These are phyloP conservation scores for Pythium aristosporum DNA, from an alignment of 352 stramenopile species.

Conservation along the genomic window DNA sequence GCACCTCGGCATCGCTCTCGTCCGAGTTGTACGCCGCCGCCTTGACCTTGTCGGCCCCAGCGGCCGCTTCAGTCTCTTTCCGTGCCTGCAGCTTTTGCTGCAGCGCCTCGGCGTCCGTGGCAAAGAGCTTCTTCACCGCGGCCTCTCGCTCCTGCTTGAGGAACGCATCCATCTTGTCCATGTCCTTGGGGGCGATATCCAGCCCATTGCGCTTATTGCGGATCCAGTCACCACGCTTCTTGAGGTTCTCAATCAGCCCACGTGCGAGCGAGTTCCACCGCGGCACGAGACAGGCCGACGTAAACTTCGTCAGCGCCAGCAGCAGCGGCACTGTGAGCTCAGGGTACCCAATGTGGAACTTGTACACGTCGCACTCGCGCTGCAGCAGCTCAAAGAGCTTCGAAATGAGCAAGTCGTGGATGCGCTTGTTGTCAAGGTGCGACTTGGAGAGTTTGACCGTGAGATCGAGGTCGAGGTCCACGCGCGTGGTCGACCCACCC, in stretches of 20 bases:
- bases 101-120: constrained; percentile 56
- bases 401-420: constrained; percentile 91
- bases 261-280: constrained; percentile 78
- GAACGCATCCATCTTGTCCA: constrained; percentile 86
- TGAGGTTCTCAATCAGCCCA: constrained; percentile 63
- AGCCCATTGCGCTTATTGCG: constrained; percentile 90
- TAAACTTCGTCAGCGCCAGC: constrained; percentile 89
- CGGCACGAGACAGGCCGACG: constrained; percentile 68
- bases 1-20: constrained; percentile 36
- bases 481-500: constrained; percentile 29
- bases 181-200: constrained; percentile 84
- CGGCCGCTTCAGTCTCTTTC: too few relatives aligned
- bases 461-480: constrained; percentile 73
- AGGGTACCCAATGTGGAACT: constrained; percentile 94
- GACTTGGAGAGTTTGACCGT: constrained; percentile 93
- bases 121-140: constrained; percentile 86
- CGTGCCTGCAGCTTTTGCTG: constrained; percentile 63
- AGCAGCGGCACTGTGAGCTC: constrained; percentile 91
- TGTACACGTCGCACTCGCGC: constrained; percentile 94
- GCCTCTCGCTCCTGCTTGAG: constrained; percentile 76
- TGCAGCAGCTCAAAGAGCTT: constrained; percentile 94
- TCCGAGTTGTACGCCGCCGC: constrained; percentile 35
- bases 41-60: constrained; percentile 12
- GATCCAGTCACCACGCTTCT: constrained; percentile 79
- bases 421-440: constrained; percentile 73